Conservation (phyloP, 176 grass and related monocot genomes). For the Thalia dealbata region DNA sequence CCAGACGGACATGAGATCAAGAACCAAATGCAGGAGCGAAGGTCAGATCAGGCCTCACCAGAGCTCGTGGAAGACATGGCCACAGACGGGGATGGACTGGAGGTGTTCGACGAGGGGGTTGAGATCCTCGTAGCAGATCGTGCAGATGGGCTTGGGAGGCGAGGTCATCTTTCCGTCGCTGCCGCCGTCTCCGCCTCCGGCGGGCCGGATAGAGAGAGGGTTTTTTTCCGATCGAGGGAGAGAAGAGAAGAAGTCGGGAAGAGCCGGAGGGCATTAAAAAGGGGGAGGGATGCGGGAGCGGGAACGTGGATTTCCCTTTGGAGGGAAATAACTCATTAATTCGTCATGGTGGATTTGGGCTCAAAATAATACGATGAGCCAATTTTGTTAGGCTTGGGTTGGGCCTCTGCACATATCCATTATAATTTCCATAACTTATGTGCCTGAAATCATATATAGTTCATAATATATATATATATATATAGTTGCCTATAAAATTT, state of each 20-base stretch:
- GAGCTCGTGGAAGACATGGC: slow-evolving; percentile 97
- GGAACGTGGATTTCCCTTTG: background rate
- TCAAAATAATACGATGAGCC: too few relatives aligned
- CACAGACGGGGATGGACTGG: slow-evolving; percentile 72
- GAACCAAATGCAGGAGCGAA: background rate
- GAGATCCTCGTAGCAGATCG: slow-evolving; percentile 95
- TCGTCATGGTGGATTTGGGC: too few relatives aligned
- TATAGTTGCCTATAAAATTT: too few relatives aligned
- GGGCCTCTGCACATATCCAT: too few relatives aligned
- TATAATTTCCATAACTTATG: too few relatives aligned
- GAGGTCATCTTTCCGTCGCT: background rate
- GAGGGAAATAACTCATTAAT: too few relatives aligned
- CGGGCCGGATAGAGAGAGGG: too few relatives aligned
- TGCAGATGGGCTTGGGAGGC: slow-evolving; percentile 60
- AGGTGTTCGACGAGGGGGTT: slow-evolving; percentile 60
- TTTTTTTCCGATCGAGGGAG: too few relatives aligned
- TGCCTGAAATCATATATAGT: too few relatives aligned
- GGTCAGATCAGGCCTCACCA: slow-evolving; percentile 29
- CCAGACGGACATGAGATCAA: background rate
- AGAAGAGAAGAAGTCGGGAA: too few relatives aligned
- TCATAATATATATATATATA: too few relatives aligned
- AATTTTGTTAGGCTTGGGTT: too few relatives aligned
- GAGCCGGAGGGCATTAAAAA: background rate
- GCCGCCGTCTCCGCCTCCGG: background rate
- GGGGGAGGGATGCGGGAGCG: background rate